Percentiles rank a stretch among this genome's conserved stretches.
Evolutionary conservation across 2,329 filamentous ascomycete species (phyloP).

Genomic region (Cladophialophora psammophila): DNA sequence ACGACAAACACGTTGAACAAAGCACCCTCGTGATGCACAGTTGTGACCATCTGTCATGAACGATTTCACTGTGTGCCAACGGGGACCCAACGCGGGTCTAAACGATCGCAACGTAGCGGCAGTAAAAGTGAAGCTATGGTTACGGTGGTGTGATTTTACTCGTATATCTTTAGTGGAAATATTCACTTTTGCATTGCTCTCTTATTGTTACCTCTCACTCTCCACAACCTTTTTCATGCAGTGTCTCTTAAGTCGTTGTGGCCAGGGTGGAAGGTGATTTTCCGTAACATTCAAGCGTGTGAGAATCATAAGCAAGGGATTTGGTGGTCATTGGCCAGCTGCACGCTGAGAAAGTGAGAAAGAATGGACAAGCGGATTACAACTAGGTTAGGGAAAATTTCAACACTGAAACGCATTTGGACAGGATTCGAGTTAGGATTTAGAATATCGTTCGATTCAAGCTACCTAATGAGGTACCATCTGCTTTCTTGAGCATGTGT

Average conservation of each 20-base stretch:
- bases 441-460: conserved; percentile 28
- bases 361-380: too few relatives aligned
- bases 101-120: neutral
- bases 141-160: neutral
- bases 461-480: conserved; percentile 22
- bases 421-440: conserved; percentile 6
- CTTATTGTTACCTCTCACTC: too few relatives aligned
- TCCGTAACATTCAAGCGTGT: too few relatives aligned
- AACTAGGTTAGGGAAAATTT: too few relatives aligned
- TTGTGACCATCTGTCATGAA: neutral
- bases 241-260: too few relatives aligned
- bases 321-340: too few relatives aligned
- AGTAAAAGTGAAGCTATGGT: neutral
- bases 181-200: too few relatives aligned
- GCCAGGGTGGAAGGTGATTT: too few relatives aligned
- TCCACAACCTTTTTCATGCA: too few relatives aligned
- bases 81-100: neutral
- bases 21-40: neutral
- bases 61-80: too few relatives aligned
- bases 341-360: neutral
- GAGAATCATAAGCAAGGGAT: too few relatives aligned
- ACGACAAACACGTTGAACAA: neutral
- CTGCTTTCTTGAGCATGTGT: conserved; percentile 13
- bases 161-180: neutral
- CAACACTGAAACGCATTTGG: too few relatives aligned